phyloP scores from a whole-genome alignment of 2,329 filamentous ascomycete species.

The Hortaea werneckii region DNA sequence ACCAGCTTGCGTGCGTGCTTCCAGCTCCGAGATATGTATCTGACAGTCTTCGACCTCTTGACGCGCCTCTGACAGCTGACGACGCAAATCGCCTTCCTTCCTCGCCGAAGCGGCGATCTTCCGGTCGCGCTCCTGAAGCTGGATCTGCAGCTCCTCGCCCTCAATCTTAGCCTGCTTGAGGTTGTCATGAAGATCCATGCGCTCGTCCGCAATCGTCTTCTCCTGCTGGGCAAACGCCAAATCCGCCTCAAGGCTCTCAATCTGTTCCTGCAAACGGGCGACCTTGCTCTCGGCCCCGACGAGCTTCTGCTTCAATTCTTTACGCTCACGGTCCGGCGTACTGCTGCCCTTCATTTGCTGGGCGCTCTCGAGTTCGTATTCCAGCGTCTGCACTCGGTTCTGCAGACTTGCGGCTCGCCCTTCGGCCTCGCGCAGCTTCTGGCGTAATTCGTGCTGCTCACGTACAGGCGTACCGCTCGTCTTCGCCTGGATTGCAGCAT shows the following conservation, averaged over 20 bases:
- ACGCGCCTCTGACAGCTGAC: conserved; percentile 54
- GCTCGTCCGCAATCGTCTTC: conserved; percentile 43
- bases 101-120: conserved; percentile 48
- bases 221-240: conserved; percentile 46
- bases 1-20: conserved; percentile 17
- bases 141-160: conserved; percentile 49
- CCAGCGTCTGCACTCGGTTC: conserved; percentile 45
- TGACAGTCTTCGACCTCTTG: conserved; percentile 34
- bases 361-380: conserved; percentile 18
- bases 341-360: conserved; percentile 13
- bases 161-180: conserved; percentile 51
- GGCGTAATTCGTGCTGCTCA: conserved; percentile 26
- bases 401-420: conserved; percentile 35
- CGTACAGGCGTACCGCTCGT: conserved; percentile 25
- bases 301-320: conserved; percentile 24
- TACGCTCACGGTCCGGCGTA: conserved; percentile 24
- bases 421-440: conserved; percentile 25
- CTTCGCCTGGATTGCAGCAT: conserved; percentile 17
- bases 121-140: conserved; percentile 59
- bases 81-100: conserved; percentile 51
- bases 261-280: conserved; percentile 39
- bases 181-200: conserved; percentile 50
- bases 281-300: conserved; percentile 27
- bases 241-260: conserved; percentile 48
- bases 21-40: conserved; percentile 45